phyloP scores from a whole-genome alignment of 306 rosid species.

The Crotalaria pallida region DNA sequence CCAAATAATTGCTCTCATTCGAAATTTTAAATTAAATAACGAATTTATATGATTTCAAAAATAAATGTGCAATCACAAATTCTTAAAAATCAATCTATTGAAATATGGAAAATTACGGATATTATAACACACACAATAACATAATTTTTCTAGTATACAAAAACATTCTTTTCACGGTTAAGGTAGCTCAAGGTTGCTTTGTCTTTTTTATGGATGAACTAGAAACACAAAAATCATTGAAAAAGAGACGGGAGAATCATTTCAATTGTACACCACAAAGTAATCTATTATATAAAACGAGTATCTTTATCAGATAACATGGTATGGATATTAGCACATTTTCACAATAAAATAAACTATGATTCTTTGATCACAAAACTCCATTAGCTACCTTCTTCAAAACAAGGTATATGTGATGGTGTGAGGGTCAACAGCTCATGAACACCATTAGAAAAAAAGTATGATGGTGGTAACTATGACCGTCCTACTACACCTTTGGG shows the following conservation, averaged over 20 bases:
- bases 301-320: neutral
- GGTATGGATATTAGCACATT: neutral
- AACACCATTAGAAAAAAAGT: neutral
- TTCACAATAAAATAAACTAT: neutral
- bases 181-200: neutral
- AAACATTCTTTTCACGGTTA: neutral
- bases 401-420: neutral
- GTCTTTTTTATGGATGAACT: neutral
- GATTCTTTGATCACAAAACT: neutral
- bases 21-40: too few relatives aligned
- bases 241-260: neutral
- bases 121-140: too few relatives aligned
- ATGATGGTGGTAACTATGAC: neutral
- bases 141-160: too few relatives aligned
- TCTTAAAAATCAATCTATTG: too few relatives aligned
- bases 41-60: too few relatives aligned
- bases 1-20: too few relatives aligned
- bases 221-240: slow-evolving; percentile 19
- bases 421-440: neutral
- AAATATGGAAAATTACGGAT: too few relatives aligned
- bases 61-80: too few relatives aligned
- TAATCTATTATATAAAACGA: neutral
- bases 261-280: slow-evolving; percentile 16
- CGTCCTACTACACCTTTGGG: neutral
- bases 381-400: neutral